Base-by-base conservation (phyloP, 2,329 filamentous ascomycete species). In the Waltergamsia citrina region DNA sequence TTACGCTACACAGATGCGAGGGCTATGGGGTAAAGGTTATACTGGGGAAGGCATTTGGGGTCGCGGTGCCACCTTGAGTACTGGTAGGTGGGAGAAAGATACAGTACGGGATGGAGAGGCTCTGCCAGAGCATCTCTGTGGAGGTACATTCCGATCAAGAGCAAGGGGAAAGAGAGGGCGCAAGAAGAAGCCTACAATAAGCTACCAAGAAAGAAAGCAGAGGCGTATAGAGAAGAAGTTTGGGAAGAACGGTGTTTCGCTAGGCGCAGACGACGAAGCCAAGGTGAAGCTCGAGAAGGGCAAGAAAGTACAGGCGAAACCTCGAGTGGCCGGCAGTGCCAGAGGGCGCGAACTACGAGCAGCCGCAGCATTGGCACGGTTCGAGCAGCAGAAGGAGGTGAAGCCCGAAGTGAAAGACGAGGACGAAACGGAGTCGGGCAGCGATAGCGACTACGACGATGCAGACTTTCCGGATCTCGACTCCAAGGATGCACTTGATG, bases 21-120 rank as follows among this genome's bases (percentile, higher is more conserved):
- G 45, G 2, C 60, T 94, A 2, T 92, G 85, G 83, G 54, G 54
- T 2, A 73, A 69, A 36, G 67, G 67, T 2, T 94, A 92, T 50
- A 81, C 74, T 0, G 86, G 86, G 3, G 85, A 94, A 40, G 87
- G 86, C 0, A 57, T 94, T 31, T 94, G 86, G 86, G 85, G 85
- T 7, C 63, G 74, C 19, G 86, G 86, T 0, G 66, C 75, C 25
- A 61, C 69, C 6, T 55, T 92, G 29, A 59, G 63, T 16, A 78
- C 69, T 4, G 80, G 78, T 7, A 58, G 63, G n/a, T 78, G 74
- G 50, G 69, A 74, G 43, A 60, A 48, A 27, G 67, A 76, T 30
- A 64, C 62, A 1, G 60, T 75, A 8, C 53, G 55, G 2, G 62
- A 65, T 0, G 65, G 67, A 23, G 77, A 83, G 41, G 51, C 63